Base-by-base conservation (phyloP, 441 rosid species). In the Metrosideros polymorpha region DNA sequence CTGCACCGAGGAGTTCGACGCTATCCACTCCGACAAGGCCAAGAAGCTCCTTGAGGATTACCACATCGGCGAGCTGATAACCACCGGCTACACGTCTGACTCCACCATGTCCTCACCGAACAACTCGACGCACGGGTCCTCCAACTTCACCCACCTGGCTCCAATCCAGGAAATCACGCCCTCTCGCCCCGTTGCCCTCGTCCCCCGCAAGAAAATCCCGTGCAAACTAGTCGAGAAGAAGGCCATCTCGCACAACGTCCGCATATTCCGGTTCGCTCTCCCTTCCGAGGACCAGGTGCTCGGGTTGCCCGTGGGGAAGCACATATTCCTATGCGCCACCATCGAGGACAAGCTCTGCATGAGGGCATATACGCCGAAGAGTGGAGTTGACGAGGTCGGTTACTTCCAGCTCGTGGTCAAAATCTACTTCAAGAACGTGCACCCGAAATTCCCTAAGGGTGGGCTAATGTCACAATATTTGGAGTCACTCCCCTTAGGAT, bases 1-100 rank as follows among this genome's bases (percentile, higher is more conserved):
- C 85, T 95, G 98, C 90, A 95, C 98, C 5, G 99, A 97, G 88
- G 99, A 97, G 87, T 97, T 97, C 30, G 98, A 95, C 8, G 99
- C 98, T 2, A 96, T 97, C 83, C 99, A 97, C 87, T 97, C 99
- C 0, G 96, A 93, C 63, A 96, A 95, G 88, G 99, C 98, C 66
- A 95, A 95, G 93, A 92, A 94, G 86, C 89, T 95, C 90, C 91
- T 97, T 0, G 98, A 95, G 87, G 98, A 94, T 29, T 93, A 94
- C 63, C 93, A 96, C 6, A 95, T 97, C 3, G 98, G 98, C 1
- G 98, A 95, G 88, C 86, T 96, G 61, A 94, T 94, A 66, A 90
- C 94, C 1, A 89, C 93, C 0, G 92, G 93, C 2, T 94, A 95
- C 61, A 14, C 89, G 2, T 93, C 94, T 1, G 97, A 96, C 52